These are phyloP conservation scores for maize (Zea mays) DNA, from an alignment of 176 grass and related monocot genomes.

Conservation along the genomic window Zm-B73-REFERENCE-NAM-5.0 NC_050100.1:195423001-195423500, in stretches of 20 bases:
- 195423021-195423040: neutral
- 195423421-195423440: neutral
- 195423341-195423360: neutral
- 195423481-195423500: neutral
- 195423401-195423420: neutral
- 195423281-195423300: no score
- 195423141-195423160: neutral
- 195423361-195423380: neutral
- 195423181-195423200: no score
- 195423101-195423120: neutral
- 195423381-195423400: no score
- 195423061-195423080: neutral
- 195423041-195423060: neutral
- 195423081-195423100: neutral
- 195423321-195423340: no score
- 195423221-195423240: no score
- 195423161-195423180: no score
- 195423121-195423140: neutral
- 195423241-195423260: no score
- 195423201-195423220: no score
- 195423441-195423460: neutral
- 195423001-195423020: neutral
- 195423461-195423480: neutral
- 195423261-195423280: no score
- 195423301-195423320: no score